Evolutionary conservation across 176 grass and related monocot species (phyloP).

Genomic region (Bonia amplexicaulis): DNA sequence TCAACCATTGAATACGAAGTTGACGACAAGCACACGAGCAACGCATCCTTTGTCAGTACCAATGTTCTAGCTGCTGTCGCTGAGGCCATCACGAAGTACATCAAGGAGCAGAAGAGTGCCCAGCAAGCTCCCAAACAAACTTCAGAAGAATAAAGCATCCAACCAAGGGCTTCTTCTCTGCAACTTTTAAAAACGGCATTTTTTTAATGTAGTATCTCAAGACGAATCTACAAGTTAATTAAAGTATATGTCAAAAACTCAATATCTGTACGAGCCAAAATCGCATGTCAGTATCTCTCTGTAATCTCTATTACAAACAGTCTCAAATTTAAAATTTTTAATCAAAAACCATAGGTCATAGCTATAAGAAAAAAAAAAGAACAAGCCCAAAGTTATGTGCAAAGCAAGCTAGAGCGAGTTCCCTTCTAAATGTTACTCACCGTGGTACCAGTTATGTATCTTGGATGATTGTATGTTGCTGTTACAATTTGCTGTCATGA

Average conservation of each 20-base stretch:
- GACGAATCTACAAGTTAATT: too few species aligned
- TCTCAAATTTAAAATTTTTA: too few species aligned
- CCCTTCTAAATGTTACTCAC: neutral
- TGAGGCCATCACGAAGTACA: conserved; percentile 24
- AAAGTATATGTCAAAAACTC: too few species aligned
- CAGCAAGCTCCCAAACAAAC: neutral
- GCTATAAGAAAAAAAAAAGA: too few species aligned
- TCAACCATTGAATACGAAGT: conserved; percentile 35
- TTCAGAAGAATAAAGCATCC: neutral
- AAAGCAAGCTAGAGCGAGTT: neutral
- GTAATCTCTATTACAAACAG: too few species aligned
- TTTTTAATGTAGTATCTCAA: too few species aligned
- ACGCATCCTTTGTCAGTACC: conserved; percentile 1
- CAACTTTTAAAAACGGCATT: too few species aligned
- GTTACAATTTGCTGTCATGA: neutral
- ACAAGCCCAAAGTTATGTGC: neutral
- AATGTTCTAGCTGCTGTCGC: conserved; percentile 17
- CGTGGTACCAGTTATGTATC: neutral
- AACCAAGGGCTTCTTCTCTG: neutral
- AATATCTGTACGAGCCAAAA: too few species aligned
- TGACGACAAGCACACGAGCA: neutral
- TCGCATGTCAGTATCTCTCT: too few species aligned
- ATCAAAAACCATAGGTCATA: too few species aligned
- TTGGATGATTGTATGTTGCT: neutral
- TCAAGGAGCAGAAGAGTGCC: conserved; percentile 20